Base-by-base conservation (phyloP, 179 eudicot genomes). In the Carnegiea gigantea region DNA sequence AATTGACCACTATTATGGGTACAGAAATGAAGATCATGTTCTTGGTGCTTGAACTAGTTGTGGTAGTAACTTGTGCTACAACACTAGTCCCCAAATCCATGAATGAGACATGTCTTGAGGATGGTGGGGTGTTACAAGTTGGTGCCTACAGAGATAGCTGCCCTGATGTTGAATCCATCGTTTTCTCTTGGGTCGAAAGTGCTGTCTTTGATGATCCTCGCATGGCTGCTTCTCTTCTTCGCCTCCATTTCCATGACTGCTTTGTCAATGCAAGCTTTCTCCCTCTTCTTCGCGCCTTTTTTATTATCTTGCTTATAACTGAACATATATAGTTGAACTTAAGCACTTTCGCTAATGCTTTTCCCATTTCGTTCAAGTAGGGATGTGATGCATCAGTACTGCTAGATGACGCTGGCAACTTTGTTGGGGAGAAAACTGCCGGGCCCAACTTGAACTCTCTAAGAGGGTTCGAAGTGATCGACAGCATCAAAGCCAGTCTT, bases 171-270 rank as follows among this genome's bases (percentile, higher is more conserved):
- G 97, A 93, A 77, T 80, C 86, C 6, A 83, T 93, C 36, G 81
- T 93, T 76, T 90, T 90, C 79, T 87, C 94, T 0, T 82, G 92
- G 91, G 90, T 94, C 8, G 88, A 83, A 49, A 82, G 81, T 81
- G 93, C 91, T 2, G 86, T 90, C 4, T 70, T 88, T 4, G 86
- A 89, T 33, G 98, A 94, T 73, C 91, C 98, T 18, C 86, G 98
- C 24, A 91, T 94, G 92, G 91, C 95, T 13, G 98, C 98, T 62
- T 93, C 97, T 17, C 86, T 94, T 77, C 95, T 94, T 60, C 95
- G 98, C 28, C 93, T 93, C 36, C 96, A 92, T 86, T 93, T 92
- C 72, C 98, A 93, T 60, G 98, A 93, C 65, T 94, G 98, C 85
- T 91, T 94, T 62, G 98, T 94, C 49, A 93, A 94, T 88, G 97